Evolutionary conservation across 108 stramenopile species (phyloP).

Genomic region (Skeletonema marinoi): DNA sequence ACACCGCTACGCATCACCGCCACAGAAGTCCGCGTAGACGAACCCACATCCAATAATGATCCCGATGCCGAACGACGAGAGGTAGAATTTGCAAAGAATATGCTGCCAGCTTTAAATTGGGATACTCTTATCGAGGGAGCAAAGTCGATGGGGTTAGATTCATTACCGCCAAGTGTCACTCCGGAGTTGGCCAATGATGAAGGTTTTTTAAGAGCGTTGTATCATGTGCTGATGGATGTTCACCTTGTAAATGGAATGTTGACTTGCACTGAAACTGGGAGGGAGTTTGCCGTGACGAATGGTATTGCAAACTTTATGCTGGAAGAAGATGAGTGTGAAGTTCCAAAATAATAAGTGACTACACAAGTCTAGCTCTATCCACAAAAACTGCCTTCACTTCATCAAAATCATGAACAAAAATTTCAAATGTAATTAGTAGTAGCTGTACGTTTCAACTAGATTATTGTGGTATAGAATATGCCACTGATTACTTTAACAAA

Average conservation of each 20-base stretch:
- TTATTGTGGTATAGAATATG: background rate
- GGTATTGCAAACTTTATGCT: conserved; percentile 93
- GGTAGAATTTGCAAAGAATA: conserved; percentile 75
- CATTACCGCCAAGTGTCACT: conserved; percentile 76
- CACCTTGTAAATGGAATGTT: conserved; percentile 92
- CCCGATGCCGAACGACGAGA: conserved; percentile 42
- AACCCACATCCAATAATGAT: conserved; percentile 33
- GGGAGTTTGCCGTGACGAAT: conserved; percentile 90
- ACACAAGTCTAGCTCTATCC: background rate
- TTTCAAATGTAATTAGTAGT: background rate
- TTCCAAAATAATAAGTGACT: background rate
- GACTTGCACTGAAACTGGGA: conserved; percentile 88
- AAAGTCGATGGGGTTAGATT: conserved; percentile 72
- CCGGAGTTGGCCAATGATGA: conserved; percentile 77
- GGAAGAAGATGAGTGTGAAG: conserved; percentile 85
- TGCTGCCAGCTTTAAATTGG: conserved; percentile 74
- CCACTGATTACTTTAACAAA: background rate
- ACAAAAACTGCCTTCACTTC: background rate
- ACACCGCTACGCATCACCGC: conserved; percentile 86
- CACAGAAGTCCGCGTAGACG: conserved; percentile 81
- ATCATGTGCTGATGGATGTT: conserved; percentile 95
- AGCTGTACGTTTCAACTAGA: background rate
- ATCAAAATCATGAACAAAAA: background rate
- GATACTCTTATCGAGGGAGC: conserved; percentile 70
- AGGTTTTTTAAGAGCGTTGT: conserved; percentile 83